Percentiles rank a stretch among this genome's conserved stretches.
These are phyloP conservation scores for Panus rudis DNA, from an alignment of 768 basidiomycete genomes.

Conservation along the genomic window DNA sequence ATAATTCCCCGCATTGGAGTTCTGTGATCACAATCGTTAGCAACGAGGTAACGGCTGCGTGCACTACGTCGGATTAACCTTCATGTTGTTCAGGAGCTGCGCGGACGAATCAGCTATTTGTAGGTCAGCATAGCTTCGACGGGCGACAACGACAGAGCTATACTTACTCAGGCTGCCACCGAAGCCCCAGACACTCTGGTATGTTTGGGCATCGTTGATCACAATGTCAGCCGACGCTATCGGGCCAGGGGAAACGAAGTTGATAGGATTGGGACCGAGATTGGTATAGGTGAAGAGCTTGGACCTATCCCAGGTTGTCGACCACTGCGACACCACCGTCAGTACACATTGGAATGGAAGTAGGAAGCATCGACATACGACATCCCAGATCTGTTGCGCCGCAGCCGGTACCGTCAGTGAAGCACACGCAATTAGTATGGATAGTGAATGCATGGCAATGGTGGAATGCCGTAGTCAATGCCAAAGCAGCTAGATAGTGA, in stretches of 20 bases:
- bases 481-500: neutral
- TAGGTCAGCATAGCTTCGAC: conserved; percentile 5
- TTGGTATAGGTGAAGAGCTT: conserved; percentile 49
- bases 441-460: too few relatives aligned
- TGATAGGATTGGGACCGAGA: conserved; percentile 38
- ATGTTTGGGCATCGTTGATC: conserved; percentile 45
- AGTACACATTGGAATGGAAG: neutral
- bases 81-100: conserved; percentile 50
- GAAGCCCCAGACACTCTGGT: conserved; percentile 61
- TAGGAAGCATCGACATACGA: conserved; percentile 16
- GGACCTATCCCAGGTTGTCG: conserved; percentile 30
- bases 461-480: too few relatives aligned
- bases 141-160: neutral
- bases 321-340: conserved; percentile 17
- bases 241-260: conserved; percentile 50
- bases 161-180: conserved; percentile 56
- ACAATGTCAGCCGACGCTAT: conserved; percentile 57
- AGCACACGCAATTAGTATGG: conserved; percentile 11
- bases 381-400: conserved; percentile 28
- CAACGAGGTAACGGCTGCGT: neutral
- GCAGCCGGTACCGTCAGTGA: conserved; percentile 16
- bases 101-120: conserved; percentile 66
- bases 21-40: conserved; percentile 31
- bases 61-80: conserved; percentile 38
- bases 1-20: conserved; percentile 42